These are phyloP conservation scores for Solanum clarkiae DNA, from an alignment of 257 asterid genomes.

Conservation along the genomic window DNA sequence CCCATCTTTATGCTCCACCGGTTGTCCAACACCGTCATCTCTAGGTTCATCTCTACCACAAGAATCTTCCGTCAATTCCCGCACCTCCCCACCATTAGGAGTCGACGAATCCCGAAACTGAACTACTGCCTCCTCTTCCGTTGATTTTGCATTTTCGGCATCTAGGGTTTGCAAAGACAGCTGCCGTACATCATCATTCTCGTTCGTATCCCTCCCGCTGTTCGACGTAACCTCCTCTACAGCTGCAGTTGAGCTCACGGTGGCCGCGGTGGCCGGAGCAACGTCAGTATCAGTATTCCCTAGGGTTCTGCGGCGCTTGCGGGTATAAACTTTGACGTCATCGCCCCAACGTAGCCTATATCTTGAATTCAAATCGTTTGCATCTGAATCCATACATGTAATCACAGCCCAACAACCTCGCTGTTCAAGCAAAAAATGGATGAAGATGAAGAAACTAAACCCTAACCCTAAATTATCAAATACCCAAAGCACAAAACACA, in stretches of 20 bases:
- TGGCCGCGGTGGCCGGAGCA: not conserved
- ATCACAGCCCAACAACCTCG: not conserved
- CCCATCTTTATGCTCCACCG: not conserved
- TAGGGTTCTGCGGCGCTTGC: slow-evolving; percentile 12
- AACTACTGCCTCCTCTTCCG: not conserved
- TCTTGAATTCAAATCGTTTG: slow-evolving; percentile 5
- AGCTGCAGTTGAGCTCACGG: not conserved
- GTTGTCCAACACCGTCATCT: not conserved
- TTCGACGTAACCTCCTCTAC: not conserved
- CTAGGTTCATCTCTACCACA: not conserved
- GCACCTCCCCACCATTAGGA: not conserved
- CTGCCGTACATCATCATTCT: not conserved
- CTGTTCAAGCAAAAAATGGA: too few relatives aligned
- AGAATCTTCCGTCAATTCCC: not conserved
- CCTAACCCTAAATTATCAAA: slow-evolving; percentile 8
- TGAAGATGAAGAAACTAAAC: not conserved
- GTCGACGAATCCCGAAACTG: not conserved
- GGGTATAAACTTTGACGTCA: slow-evolving; percentile 16
- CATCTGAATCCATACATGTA: slow-evolving; percentile 36
- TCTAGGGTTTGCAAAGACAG: slow-evolving; percentile 3
- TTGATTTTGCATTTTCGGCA: not conserved
- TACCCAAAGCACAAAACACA: not conserved
- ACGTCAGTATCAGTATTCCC: not conserved
- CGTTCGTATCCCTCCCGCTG: not conserved
- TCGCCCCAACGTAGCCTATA: slow-evolving; percentile 16